Conservation (phyloP, 129 eudicot species). For the Escallonia herrerae region DNA sequence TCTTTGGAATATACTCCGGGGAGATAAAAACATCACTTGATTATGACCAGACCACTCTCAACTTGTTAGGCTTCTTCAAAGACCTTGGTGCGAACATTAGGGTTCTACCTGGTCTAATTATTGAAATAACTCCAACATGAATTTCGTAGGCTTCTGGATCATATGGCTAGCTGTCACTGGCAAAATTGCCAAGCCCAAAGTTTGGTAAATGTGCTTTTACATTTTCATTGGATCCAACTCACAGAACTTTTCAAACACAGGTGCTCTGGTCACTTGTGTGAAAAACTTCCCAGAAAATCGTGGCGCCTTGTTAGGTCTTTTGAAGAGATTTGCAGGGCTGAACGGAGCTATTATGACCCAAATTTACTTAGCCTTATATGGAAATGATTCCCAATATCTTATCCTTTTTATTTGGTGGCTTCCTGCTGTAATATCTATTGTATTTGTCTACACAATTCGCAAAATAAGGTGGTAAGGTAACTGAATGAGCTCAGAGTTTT, state of each 20-base stretch:
- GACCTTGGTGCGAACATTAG: conserved; percentile 33
- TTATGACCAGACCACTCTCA: conserved; percentile 30
- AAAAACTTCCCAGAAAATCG: conserved; percentile 27
- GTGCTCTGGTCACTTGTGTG: conserved; percentile 23
- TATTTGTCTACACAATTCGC: conserved; percentile 19
- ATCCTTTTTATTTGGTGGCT: conserved; percentile 30
- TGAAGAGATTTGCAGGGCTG: conserved; percentile 29
- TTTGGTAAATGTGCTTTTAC: conserved; percentile 37
- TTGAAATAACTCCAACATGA: conserved; percentile 25
- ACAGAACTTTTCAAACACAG: conserved; percentile 30
- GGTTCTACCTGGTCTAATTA: conserved; percentile 26
- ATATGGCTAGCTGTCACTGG: conserved; percentile 19
- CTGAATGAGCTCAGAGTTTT: conserved; percentile 18
- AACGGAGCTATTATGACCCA: conserved; percentile 24
- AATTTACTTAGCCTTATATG: too few species aligned
- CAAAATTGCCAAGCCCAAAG: conserved; percentile 15
- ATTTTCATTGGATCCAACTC: conserved; percentile 35
- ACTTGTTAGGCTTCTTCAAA: conserved; percentile 21
- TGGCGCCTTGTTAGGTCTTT: conserved; percentile 26
- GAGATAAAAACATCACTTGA: conserved; percentile 30
- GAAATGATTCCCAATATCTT: neutral
- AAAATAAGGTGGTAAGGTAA: neutral
- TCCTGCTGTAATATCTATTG: conserved; percentile 23
- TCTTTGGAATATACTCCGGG: conserved; percentile 31
- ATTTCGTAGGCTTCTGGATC: conserved; percentile 26